These are phyloP conservation scores for Cytospora piceae DNA, from an alignment of 2,329 filamentous ascomycete species.

Conservation along the genomic window DNA sequence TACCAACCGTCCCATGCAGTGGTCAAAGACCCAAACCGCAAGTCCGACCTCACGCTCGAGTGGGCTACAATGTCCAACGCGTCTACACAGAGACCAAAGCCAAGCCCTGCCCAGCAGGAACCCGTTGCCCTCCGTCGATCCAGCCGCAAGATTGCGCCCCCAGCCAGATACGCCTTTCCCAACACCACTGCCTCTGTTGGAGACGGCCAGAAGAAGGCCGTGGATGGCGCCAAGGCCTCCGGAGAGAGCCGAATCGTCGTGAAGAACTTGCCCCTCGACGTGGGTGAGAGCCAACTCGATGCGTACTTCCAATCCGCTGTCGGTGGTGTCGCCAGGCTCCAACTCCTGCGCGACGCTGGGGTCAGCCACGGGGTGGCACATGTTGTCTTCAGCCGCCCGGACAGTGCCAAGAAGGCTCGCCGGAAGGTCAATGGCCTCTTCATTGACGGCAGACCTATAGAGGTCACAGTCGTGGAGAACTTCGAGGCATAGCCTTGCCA, in stretches of 20 bases:
- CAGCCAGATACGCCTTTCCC: too few relatives aligned
- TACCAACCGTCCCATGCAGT: not conserved
- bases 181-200: too few relatives aligned
- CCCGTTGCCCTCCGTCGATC: too few relatives aligned
- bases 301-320: not conserved
- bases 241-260: not conserved
- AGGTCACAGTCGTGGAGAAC: not conserved
- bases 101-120: not conserved
- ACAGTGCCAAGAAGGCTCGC: not conserved
- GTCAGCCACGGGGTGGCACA: not conserved
- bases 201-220: not conserved
- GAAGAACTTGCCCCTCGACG: not conserved
- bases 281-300: not conserved
- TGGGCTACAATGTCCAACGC: slow-evolving; percentile 4
- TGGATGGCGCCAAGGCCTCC: too few relatives aligned
- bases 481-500: not conserved
- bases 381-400: not conserved
- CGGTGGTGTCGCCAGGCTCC: not conserved
- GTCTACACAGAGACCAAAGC: not conserved
- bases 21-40: slow-evolving; percentile 6
- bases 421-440: not conserved
- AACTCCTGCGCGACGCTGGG: not conserved
- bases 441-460: not conserved
- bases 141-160: too few relatives aligned
- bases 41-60: slow-evolving; percentile 7